These are phyloP conservation scores for Pyrenochaeta sp. DNA, from an alignment of 2,329 filamentous ascomycete species.

Conservation along the genomic window DNA sequence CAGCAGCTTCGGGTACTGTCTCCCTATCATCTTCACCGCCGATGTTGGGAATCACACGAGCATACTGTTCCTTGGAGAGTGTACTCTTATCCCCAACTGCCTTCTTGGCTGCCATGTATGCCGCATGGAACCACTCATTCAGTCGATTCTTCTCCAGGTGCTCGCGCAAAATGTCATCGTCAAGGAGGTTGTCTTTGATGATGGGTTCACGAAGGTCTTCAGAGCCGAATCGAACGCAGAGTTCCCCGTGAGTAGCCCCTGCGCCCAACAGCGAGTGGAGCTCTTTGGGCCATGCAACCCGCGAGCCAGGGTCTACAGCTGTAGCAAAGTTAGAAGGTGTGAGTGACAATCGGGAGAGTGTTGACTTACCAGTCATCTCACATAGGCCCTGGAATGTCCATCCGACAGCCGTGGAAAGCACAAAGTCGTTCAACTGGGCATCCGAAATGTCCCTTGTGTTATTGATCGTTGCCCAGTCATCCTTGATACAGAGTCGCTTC, in stretches of 20 bases:
- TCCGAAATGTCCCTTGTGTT: slow-evolving; percentile 79
- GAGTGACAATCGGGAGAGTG: not conserved
- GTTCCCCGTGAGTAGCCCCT: slow-evolving; percentile 63
- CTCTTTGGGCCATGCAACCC: slow-evolving; percentile 28
- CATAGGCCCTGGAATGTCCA: slow-evolving; percentile 70
- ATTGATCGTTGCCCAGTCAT: slow-evolving; percentile 84
- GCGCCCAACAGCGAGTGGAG: slow-evolving; percentile 50
- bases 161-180: slow-evolving; percentile 71
- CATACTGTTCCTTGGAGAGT: too few relatives aligned
- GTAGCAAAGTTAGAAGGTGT: slow-evolving; percentile 9
- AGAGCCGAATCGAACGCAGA: slow-evolving; percentile 60
- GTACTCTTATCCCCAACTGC: too few relatives aligned
- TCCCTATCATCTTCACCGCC: slow-evolving; percentile 11
- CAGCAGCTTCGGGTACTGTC: slow-evolving; percentile 15
- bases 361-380: slow-evolving; percentile 64
- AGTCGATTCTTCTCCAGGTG: slow-evolving; percentile 74
- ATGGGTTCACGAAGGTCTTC: slow-evolving; percentile 72
- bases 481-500: slow-evolving; percentile 83
- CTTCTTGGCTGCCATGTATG: slow-evolving; percentile 47
- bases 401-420: slow-evolving; percentile 71
- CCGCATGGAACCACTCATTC: slow-evolving; percentile 69
- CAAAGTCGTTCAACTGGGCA: slow-evolving; percentile 66
- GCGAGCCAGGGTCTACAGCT: slow-evolving; percentile 20
- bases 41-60: not conserved
- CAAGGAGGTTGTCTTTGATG: slow-evolving; percentile 73